Evolutionary conservation across 2,329 filamentous ascomycete species (phyloP), one percentile per base, ranked within the genome.

Genomic region (Ceratocystiopsis minuta): DNA sequence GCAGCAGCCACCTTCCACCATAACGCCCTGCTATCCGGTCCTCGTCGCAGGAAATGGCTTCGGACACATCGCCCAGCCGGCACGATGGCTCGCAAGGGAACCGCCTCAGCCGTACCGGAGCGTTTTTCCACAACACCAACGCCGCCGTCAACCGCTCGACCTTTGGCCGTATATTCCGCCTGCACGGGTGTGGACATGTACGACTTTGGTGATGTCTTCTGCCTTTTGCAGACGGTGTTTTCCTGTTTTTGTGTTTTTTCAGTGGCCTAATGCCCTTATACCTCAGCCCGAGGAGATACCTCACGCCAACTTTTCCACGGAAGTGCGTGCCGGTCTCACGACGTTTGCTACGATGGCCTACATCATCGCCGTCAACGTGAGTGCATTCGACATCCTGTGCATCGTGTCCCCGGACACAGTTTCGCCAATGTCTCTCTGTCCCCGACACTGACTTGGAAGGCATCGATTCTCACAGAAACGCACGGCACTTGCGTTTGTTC

Each of bases 321-420:
- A 90, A 57, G 62, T 90, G 44, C 76, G 83, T 24, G 84, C 83
- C 28, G 84, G 83, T 2, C 57, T 88, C 42, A 85, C 84, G 2
- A 90, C 83, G 3, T 82, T 82, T 54, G 77, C 79, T 42, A 80
- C 79, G 3, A 85, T 86, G 82, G 79, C 81, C 14, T 88, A 87
- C 59, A 88, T 90, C 51, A 86, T 90, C 54, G 78, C 79, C 10
- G 76, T 78, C 48, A 78, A 78, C 51, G 72, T 73, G 48, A 52
- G 65, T 52, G 3, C 9, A 15, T 32, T 10, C 33, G 2, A 34
- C 5, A 34, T 0, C n/a, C 16, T 12, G 12, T 20, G 16, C 2
- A 14, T 13, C 17, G 14, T 15, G 15, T n/a, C 9, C 16, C 13
- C 14, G 3, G 4, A 31, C 35, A 18, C 15, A 34, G 33, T 35